Percentiles rank a stretch among this genome's conserved stretches.
Conservation (phyloP, 176 grass and related monocot species). For the Oryza glumipatula region DNA sequence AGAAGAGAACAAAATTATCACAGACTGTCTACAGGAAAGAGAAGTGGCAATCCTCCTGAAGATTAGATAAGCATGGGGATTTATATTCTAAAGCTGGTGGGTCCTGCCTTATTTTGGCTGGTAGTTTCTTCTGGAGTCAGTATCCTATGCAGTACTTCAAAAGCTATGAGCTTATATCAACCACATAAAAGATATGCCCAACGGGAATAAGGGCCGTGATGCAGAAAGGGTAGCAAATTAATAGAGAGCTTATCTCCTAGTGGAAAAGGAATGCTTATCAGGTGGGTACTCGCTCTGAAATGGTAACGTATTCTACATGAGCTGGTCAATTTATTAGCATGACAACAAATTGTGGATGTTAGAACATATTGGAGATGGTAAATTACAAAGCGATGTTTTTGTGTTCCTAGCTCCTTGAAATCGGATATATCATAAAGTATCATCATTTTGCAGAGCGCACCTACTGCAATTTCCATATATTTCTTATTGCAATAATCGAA, state of each 20-base stretch:
- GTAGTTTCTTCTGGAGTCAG: constrained; percentile 10
- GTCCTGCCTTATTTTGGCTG: constrained; percentile 31
- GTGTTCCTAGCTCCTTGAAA: background rate
- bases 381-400: background rate
- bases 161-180: background rate
- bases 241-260: background rate
- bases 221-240: background rate
- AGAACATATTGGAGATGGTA: background rate
- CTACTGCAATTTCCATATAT: background rate
- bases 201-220: background rate
- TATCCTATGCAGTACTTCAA: constrained; percentile 17
- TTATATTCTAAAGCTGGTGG: constrained; percentile 48
- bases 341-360: background rate
- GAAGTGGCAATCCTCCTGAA: constrained; percentile 28
- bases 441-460: background rate
- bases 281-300: background rate
- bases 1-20: constrained; percentile 7
- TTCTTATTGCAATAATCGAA: background rate
- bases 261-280: background rate
- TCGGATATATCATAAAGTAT: background rate
- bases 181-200: constrained; percentile 4
- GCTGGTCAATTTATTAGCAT: background rate
- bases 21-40: constrained; percentile 13
- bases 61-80: constrained; percentile 45
- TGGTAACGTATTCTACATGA: background rate